Base-by-base conservation (phyloP, 768 basidiomycete species). In the Tulasnella calospora region DNA sequence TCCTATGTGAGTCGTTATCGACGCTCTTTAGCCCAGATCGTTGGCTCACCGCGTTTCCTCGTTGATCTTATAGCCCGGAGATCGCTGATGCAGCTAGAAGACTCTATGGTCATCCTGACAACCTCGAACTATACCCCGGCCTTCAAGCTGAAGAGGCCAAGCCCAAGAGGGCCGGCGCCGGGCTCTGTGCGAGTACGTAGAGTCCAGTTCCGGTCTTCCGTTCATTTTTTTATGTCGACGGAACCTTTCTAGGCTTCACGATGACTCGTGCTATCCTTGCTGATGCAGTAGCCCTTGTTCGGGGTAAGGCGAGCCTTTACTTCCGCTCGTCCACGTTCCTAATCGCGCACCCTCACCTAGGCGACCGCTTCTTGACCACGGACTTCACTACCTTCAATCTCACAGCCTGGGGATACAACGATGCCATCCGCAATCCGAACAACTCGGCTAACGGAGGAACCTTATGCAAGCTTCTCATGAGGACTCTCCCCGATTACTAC, bases 401-500 rank as follows among this genome's bases (percentile, higher is more conserved):
- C 12, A 94, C 94, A n/a, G 75, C 89, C 1, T 95, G 94, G 93
- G 94, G 92, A 38, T 93, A 89, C 82, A 85, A 89, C 75, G 90
- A 94, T 82, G 90, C 90, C 82, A 88, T 90, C 84, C 87, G 87
- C 61, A 88, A 92, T 36, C 79, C 79, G 84, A 82, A 85, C 38
- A 82, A 87, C 61, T 77, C 76, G 27, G 44, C 92, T 0, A 91
- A 87, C 79, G 94, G 93, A n/a, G 93, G 93, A 30, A 87, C 92
- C 84, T 87, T 95, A 79, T 89, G 89, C 21, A 92, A 89, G 79
- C 76, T 95, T 33, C 87, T 95, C 76, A 91, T 92, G 87, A 87
- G 89, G 71, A 89, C 89, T 23, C 85, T 95, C 35, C 93, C 93
- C 0, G 85, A 90, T 30, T 86, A 91, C 80, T 95, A 92, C 83